Conservation (phyloP, 768 basidiomycete species). For the Boletales sp. region DNA sequence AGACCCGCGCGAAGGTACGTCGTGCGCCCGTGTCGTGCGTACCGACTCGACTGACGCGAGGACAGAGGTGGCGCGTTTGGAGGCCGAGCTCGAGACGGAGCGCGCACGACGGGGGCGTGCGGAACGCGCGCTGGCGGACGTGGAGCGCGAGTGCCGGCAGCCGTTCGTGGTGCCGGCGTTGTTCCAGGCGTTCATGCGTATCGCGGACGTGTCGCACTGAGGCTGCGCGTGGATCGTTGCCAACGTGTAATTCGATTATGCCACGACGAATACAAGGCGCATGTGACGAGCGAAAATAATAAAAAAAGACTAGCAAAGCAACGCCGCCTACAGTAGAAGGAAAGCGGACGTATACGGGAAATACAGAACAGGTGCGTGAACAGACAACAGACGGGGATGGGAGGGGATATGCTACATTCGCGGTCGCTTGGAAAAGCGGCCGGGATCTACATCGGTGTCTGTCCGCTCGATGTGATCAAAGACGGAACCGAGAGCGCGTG, state of each 20-base stretch:
- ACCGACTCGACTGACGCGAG: not conserved
- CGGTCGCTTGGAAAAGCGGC: constrained; percentile 24
- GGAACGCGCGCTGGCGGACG: constrained; percentile 43
- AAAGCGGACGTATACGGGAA: not conserved
- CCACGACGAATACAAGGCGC: constrained; percentile 12
- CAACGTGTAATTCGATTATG: constrained; percentile 6
- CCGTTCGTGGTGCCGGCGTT: constrained; percentile 59
- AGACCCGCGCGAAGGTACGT: constrained; percentile 16
- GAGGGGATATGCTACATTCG: constrained; percentile 13
- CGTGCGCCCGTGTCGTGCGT: not conserved
- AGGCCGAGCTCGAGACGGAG: constrained; percentile 37
- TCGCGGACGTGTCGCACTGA: constrained; percentile 14
- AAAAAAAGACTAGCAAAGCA: constrained; percentile 1
- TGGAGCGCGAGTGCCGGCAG: constrained; percentile 45
- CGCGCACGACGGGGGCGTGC: constrained; percentile 35
- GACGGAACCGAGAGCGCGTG: constrained; percentile 30
- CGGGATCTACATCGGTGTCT: constrained; percentile 22
- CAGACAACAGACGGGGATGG: not conserved
- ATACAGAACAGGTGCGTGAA: no score
- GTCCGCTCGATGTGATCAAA: constrained; percentile 34
- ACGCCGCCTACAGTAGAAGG: not conserved
- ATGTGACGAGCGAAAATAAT: not conserved
- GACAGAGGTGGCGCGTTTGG: constrained; percentile 22
- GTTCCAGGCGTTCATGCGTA: constrained; percentile 47
- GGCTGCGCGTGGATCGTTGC: no score